phyloP scores from a whole-genome alignment of 768 basidiomycete genomes.

The Amylocystis lapponica region DNA sequence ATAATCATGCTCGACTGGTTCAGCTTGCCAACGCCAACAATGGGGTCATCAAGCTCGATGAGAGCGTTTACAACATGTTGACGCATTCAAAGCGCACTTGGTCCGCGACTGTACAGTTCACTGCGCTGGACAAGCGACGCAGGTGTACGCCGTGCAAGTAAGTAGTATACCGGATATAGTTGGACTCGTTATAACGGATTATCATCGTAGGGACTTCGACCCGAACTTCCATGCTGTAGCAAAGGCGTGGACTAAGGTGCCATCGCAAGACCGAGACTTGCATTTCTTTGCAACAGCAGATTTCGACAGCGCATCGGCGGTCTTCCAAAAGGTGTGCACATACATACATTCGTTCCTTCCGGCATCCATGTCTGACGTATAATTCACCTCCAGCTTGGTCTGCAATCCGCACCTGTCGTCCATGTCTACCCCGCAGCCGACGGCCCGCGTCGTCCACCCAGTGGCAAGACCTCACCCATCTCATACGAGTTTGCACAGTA shows the following conservation, averaged over 20 bases:
- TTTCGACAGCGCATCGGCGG: constrained; percentile 67
- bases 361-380: not conserved
- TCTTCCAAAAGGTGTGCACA: constrained; percentile 71
- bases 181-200: not conserved
- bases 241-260: constrained; percentile 69
- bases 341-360: not conserved
- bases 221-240: constrained; percentile 80
- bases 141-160: constrained; percentile 92
- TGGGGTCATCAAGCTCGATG: constrained; percentile 80
- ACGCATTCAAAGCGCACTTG: constrained; percentile 74
- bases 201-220: constrained; percentile 66
- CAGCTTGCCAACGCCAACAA: constrained; percentile 65
- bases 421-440: constrained; percentile 66
- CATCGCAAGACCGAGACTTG: constrained; percentile 55
- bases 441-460: constrained; percentile 61
- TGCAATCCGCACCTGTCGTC: constrained; percentile 82
- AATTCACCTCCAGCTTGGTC: constrained; percentile 72
- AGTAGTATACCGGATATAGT: constrained; percentile 21
- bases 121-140: constrained; percentile 75
- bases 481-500: constrained; percentile 80
- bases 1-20: constrained; percentile 51
- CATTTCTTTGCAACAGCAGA: constrained; percentile 95
- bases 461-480: constrained; percentile 47
- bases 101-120: constrained; percentile 84
- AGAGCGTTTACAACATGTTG: constrained; percentile 70